Conservation (phyloP, 257 asterid species). For the Pogostemon cablin region DNA sequence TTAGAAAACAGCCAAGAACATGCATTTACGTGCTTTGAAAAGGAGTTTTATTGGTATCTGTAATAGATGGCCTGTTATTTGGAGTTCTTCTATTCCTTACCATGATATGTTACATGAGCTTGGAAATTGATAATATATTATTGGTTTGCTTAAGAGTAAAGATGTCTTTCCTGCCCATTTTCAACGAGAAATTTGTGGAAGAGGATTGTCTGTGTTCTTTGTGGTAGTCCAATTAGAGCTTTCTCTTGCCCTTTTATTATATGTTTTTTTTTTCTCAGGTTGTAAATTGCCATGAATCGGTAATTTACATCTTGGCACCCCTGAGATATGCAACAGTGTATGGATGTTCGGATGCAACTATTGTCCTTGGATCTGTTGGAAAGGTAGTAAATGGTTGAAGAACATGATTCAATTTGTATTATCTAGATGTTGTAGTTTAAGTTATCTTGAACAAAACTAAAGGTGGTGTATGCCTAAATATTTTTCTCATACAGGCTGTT, state of each 20-base stretch:
- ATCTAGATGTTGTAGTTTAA: conserved; percentile 19
- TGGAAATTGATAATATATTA: not conserved
- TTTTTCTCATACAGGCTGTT: conserved; percentile 62
- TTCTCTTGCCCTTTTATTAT: conserved; percentile 26
- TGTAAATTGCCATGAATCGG: conserved; percentile 95
- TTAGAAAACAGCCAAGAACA: conserved; percentile 22
- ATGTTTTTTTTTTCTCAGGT: conserved; percentile 55
- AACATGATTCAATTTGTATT: conserved; percentile 19
- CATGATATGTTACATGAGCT: conserved; percentile 18
- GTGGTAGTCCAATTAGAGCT: conserved; percentile 21
- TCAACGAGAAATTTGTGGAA: not conserved
- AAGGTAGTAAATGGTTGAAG: conserved; percentile 57
- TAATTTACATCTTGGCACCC: conserved; percentile 89
- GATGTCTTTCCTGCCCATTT: conserved; percentile 7
- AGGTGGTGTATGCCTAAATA: conserved; percentile 30
- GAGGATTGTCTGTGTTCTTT: conserved; percentile 11
- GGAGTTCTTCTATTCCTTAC: conserved; percentile 2
- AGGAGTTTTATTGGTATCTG: conserved; percentile 1
- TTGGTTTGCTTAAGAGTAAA: not conserved
- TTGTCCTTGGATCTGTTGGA: conserved; percentile 95
- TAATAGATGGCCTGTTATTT: conserved; percentile 1
- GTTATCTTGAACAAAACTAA: conserved; percentile 6
- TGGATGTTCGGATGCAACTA: conserved; percentile 99
- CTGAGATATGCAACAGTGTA: conserved; percentile 83
- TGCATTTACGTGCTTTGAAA: conserved; percentile 1